phyloP scores from a whole-genome alignment of 176 grass and related monocot genomes.

The Miscanthus lutarioriparius region DNA sequence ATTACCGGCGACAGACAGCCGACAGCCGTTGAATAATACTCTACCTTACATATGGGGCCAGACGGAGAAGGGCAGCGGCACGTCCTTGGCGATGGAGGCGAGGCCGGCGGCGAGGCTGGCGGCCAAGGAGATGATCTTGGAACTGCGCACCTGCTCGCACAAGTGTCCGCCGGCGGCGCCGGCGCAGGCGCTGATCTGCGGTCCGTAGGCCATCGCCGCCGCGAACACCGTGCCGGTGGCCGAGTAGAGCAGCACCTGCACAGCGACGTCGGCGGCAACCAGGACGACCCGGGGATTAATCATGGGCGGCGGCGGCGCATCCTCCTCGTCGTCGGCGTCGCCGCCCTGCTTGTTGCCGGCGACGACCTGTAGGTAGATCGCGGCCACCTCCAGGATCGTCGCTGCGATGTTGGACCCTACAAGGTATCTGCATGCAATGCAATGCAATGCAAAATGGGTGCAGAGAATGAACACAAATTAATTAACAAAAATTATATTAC shows the following conservation, averaged over 20 bases:
- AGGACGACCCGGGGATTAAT: background rate
- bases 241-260: slow-evolving; percentile 20
- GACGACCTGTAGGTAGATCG: slow-evolving; percentile 16
- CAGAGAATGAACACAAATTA: too few species aligned
- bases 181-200: slow-evolving; percentile 16
- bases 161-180: background rate
- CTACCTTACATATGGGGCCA: background rate
- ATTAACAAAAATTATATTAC: background rate
- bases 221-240: background rate
- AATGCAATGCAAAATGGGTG: background rate
- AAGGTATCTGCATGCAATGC: slow-evolving; percentile 19
- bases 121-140: slow-evolving; percentile 11
- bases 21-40: too few species aligned
- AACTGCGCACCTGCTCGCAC: background rate
- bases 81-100: background rate
- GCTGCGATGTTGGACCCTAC: slow-evolving; percentile 13
- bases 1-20: too few species aligned
- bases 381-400: slow-evolving; percentile 14
- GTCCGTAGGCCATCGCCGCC: background rate
- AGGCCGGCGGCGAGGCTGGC: background rate
- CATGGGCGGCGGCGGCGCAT: background rate
- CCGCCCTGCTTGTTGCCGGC: background rate
- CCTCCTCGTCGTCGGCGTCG: background rate
- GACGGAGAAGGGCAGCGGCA: background rate
- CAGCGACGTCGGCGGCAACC: background rate